Evolutionary conservation across 2,329 filamentous ascomycete genomes (phyloP).

Genomic region (Colletotrichum shisoi): DNA sequence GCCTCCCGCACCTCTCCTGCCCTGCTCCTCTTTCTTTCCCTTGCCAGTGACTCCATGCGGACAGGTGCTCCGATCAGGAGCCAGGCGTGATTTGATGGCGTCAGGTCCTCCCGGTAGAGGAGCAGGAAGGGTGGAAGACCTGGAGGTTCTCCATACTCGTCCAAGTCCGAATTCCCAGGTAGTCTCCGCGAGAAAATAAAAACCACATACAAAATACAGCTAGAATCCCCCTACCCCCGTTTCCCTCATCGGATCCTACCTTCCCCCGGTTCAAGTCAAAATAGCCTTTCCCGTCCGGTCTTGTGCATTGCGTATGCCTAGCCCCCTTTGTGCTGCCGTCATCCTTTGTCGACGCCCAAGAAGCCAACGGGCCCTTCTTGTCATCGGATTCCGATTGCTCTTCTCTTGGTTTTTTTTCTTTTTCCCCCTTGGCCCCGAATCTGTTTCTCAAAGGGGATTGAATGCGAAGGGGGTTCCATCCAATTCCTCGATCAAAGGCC

Average conservation of each 20-base stretch:
- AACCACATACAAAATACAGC: background rate
- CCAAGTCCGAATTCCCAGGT: conserved; percentile 7
- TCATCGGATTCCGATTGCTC: conserved; percentile 1
- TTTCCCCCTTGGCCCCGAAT: background rate
- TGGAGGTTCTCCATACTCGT: conserved; percentile 5
- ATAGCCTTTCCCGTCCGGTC: conserved; percentile 26
- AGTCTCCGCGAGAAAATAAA: conserved; percentile 1
- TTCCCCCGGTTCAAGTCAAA: conserved; percentile 18
- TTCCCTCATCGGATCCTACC: background rate
- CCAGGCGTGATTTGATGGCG: conserved; percentile 28
- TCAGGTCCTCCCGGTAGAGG: conserved; percentile 20
- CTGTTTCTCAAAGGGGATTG: background rate
- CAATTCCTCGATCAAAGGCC: background rate
- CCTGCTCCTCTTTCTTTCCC: background rate
- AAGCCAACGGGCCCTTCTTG: conserved; percentile 28
- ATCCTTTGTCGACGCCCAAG: conserved; percentile 22
- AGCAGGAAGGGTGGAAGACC: conserved; percentile 7
- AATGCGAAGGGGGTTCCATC: conserved; percentile 21
- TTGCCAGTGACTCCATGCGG: conserved; percentile 14
- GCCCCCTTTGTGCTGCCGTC: conserved; percentile 13
- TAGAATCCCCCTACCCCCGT: too few species aligned
- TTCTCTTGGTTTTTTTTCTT: background rate
- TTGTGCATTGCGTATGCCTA: conserved; percentile 13
- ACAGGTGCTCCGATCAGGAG: conserved; percentile 24
- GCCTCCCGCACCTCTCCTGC: conserved; percentile 15